Percentiles rank a stretch among this genome's conserved stretches.
Evolutionary conservation across 2,329 filamentous ascomycete genomes (phyloP).

Genomic region (Thelonectria rubi): DNA sequence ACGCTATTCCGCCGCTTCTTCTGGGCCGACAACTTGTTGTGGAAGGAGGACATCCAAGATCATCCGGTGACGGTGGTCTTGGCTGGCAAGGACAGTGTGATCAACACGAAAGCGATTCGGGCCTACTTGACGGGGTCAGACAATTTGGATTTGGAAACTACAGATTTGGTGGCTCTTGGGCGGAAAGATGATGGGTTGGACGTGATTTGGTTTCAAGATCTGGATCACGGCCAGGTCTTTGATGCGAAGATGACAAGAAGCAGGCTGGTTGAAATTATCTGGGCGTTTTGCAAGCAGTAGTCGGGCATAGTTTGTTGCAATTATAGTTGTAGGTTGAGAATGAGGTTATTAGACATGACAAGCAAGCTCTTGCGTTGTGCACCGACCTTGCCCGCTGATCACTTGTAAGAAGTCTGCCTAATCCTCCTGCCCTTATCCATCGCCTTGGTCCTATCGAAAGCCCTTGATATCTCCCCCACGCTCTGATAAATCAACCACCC

Average conservation of each 20-base stretch:
- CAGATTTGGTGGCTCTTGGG: constrained; percentile 28
- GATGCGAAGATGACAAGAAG: constrained; percentile 46
- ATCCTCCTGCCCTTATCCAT: too few relatives aligned
- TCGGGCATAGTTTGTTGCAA: too few relatives aligned
- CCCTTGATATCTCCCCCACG: too few relatives aligned
- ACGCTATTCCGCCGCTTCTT: constrained; percentile 67
- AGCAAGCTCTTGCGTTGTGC: too few relatives aligned
- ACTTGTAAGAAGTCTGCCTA: too few relatives aligned
- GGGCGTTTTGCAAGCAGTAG: constrained; percentile 20
- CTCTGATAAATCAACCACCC: too few relatives aligned
- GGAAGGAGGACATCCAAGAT: constrained; percentile 63
- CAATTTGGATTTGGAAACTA: constrained; percentile 32
- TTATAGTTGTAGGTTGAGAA: too few relatives aligned
- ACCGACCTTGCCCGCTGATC: too few relatives aligned
- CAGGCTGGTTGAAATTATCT: constrained; percentile 45
- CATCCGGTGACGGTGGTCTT: constrained; percentile 58
- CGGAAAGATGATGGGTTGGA: constrained; percentile 55
- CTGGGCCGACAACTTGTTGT: constrained; percentile 69
- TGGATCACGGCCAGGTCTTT: constrained; percentile 67
- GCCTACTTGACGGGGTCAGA: constrained; percentile 56
- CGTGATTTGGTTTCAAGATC: constrained; percentile 61
- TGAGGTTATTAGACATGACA: too few relatives aligned
- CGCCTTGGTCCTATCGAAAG: too few relatives aligned
- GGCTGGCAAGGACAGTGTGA: constrained; percentile 62
- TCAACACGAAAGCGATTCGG: constrained; percentile 61